Base-by-base conservation (phyloP, 2,329 filamentous ascomycete genomes). In the Cyphellophora europaea region DNA sequence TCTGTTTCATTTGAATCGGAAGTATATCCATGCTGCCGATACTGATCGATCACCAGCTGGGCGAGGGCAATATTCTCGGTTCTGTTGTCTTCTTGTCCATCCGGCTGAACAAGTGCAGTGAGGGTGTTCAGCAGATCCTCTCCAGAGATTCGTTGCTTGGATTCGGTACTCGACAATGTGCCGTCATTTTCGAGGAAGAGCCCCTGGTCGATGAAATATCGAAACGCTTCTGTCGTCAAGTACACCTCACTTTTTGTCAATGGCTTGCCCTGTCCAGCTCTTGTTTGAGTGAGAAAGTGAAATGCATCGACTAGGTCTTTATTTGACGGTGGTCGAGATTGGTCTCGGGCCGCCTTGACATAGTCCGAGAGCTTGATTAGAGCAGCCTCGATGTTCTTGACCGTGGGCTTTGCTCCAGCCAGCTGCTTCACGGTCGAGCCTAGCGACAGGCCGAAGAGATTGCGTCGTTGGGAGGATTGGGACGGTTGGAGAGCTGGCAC, bases 271-370 rank as follows among this genome's bases (percentile, higher is more conserved):
- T n/a, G n/a, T n/a, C n/a, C n/a, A n/a, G n/a, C n/a, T n/a, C n/a
- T n/a, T n/a, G 53, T 66, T 12, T 62, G 53, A 48, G 89, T 77
- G 44, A 88, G 78, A 6, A 66, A 60, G 36, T 62, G 66, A 55
- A 82, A 79, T 4, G 82, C 83, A 21, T 71, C 63, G 1, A 74
- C 58, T 2, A 94, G 63, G 19, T 82, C 74, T n/a, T 67, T 55
- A 3, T 67, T 62, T 0, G 72, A 57, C 11, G 84, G 86, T 6
- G 75, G 71, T 19, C 85, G 73, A 21, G 77, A 65, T 33, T 72
- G 69, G 37, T 82, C 71, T 33, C 72, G 67, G 46, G 79, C 62
- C 41, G 75, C 72, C 46, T 74, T 73, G 34, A 72, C 65, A 55
- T 85, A 72, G 39, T 82, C 72, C 49, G 82, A 71, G 62, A 94